phyloP scores from a whole-genome alignment of 192 early-diverging fungal species.

The Entomortierella lignicola region DNA sequence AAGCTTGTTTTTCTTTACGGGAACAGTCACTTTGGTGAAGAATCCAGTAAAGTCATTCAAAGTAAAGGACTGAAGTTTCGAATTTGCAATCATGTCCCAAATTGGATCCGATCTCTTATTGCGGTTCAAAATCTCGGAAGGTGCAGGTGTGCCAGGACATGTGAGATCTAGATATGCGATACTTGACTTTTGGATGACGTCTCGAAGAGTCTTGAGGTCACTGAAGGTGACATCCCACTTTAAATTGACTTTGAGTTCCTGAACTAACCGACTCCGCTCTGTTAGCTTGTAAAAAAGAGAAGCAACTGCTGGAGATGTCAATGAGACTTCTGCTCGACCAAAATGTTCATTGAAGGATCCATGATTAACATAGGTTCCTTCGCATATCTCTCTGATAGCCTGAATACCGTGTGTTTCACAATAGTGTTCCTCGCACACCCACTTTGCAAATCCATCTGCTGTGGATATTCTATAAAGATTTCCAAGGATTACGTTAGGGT shows the following conservation, averaged over 20 bases:
- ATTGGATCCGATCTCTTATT: slow-evolving; percentile 23
- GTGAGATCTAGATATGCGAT: slow-evolving; percentile 16
- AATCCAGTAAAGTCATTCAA: slow-evolving; percentile 18
- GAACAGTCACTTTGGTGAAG: not conserved
- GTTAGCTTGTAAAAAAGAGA: slow-evolving; percentile 24
- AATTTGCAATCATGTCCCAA: slow-evolving; percentile 11
- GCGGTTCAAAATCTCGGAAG: slow-evolving; percentile 5
- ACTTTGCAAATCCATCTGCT: slow-evolving; percentile 20
- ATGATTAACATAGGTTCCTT: slow-evolving; percentile 8
- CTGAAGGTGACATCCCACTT: slow-evolving; percentile 9
- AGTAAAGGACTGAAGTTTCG: slow-evolving; percentile 19
- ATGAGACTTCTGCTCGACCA: slow-evolving; percentile 5
- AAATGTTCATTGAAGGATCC: slow-evolving; percentile 20
- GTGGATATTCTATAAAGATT: slow-evolving; percentile 27
- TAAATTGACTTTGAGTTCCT: slow-evolving; percentile 19
- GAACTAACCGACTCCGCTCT: slow-evolving; percentile 16
- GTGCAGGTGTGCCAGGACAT: not conserved
- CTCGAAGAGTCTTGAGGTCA: slow-evolving; percentile 25
- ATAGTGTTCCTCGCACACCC: slow-evolving; percentile 42
- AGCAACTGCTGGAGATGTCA: slow-evolving; percentile 9
- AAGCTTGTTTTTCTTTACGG: not conserved
- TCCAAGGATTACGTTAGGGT: slow-evolving; percentile 9
- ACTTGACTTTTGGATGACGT: slow-evolving; percentile 7
- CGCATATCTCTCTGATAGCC: slow-evolving; percentile 9
- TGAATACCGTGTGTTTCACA: not conserved